A percentile compares a stretch with the other conserved stretches of the same genome.
phyloP scores from a whole-genome alignment of 306 rosid species.

The Luffa aegyptiaca region DNA sequence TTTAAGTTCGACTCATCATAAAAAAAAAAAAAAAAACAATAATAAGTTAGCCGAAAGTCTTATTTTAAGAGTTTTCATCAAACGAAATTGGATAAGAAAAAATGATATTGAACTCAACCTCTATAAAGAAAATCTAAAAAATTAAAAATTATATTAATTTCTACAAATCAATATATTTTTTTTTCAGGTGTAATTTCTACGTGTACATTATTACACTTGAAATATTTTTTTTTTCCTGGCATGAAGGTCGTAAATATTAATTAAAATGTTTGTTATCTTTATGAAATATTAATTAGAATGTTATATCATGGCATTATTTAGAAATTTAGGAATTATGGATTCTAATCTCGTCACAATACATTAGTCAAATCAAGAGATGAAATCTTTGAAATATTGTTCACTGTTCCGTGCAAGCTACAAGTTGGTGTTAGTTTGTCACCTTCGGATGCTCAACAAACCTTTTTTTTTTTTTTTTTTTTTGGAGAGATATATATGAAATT shows the following conservation, averaged over 20 bases:
- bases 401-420: conserved; percentile 4
- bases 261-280: too few relatives aligned
- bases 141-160: too few relatives aligned
- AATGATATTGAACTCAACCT: not conserved
- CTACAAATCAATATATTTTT: too few relatives aligned
- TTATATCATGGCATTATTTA: not conserved
- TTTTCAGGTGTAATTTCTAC: not conserved
- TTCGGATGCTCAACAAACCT: not conserved
- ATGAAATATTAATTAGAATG: not conserved
- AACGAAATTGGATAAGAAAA: too few relatives aligned
- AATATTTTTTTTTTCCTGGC: too few relatives aligned
- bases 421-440: not conserved
- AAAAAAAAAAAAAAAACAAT: too few relatives aligned
- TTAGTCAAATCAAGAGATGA: not conserved
- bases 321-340: not conserved
- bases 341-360: not conserved
- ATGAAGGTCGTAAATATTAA: not conserved
- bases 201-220: too few relatives aligned
- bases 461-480: too few relatives aligned
- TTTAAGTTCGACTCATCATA: too few relatives aligned
- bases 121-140: too few relatives aligned
- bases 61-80: too few relatives aligned
- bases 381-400: not conserved
- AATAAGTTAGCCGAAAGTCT: not conserved
- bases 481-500: too few relatives aligned